A percentile compares a stretch with the other conserved stretches of the same genome.
Conservation (phyloP, 257 asterid genomes). For the Penstemon barbatus region DNA sequence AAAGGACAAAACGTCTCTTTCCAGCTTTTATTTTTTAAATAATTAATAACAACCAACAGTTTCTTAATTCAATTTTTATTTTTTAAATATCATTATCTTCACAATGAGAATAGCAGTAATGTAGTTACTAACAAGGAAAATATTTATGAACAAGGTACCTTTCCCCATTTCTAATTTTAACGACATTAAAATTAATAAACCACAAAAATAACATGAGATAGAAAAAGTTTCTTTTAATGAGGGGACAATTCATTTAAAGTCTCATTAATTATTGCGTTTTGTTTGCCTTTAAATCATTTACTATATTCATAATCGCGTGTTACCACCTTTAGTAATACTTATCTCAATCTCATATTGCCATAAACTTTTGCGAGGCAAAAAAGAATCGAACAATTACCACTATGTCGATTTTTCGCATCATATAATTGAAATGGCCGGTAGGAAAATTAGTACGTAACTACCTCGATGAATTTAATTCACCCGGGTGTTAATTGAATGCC, state of each 20-base stretch:
- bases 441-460: too few relatives aligned
- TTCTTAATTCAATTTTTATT: background rate
- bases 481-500: too few relatives aligned
- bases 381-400: too few relatives aligned
- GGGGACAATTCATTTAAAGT: background rate
- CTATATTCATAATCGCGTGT: background rate
- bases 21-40: background rate
- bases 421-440: too few relatives aligned
- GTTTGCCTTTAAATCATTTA: background rate
- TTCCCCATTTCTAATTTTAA: background rate
- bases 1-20: conserved; percentile 6
- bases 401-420: background rate
- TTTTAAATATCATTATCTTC: background rate
- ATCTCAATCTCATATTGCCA: background rate
- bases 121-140: background rate
- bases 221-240: background rate
- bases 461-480: too few relatives aligned
- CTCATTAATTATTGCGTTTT: background rate
- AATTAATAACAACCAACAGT: background rate
- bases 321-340: background rate
- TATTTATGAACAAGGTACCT: background rate
- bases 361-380: background rate
- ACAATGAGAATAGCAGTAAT: background rate
- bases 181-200: background rate
- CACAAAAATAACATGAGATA: background rate